Evolutionary conservation across 805 yeast genomes (phyloP), one percentile per base, ranked within the genome.

Genomic region (Metschnikowia gelsemii): DNA sequence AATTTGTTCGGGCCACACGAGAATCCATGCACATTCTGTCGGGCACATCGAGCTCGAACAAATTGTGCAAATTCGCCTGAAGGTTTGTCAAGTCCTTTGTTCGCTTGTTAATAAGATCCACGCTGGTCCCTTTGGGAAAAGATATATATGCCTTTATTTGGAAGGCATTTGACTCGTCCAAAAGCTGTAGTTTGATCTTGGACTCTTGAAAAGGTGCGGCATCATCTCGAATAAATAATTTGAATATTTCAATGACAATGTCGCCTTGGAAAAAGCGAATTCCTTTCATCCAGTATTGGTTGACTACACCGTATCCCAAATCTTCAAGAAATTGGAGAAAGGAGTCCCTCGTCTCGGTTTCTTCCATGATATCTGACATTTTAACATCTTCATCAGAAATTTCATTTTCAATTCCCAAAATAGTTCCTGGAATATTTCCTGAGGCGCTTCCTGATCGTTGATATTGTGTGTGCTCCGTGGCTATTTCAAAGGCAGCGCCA

Each of bases 1-100:
- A 42, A 13, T 22, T 24, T 9, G 38, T 8, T 27, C 51, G 24
- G n/a, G 52, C 49, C 22, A 84, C 72, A 51, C 96, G 74, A 1
- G 90, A 79, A 59, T 89, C 96, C 88, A 89, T 87, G 19, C 73
- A 69, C 57, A 78, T 79, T 47, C 96, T 72, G 55, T 87, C 93
- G 4, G 96, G 95, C 23, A 85, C 76, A 14, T 70, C 78, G 34
- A 90, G 69, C 34, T 79, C 78, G 7, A 90, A 72, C 36, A 88
- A 67, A 11, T 89, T 89, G 42, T 72, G 66, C 45, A 90, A 64
- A 37, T 82, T 87, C 14, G 69, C 78, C 59, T 86, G 87, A 28
- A 88, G 63, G 33, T 63, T 68, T 34, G 79, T 65, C 48, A 90
- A 64, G 40, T 82, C 81, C 43, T 76, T 77, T 3, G 82, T 78